Percentiles rank a stretch among this genome's conserved stretches.
phyloP scores from a whole-genome alignment of 2,329 filamentous ascomycete species.

The Colletotrichum sp. region DNA sequence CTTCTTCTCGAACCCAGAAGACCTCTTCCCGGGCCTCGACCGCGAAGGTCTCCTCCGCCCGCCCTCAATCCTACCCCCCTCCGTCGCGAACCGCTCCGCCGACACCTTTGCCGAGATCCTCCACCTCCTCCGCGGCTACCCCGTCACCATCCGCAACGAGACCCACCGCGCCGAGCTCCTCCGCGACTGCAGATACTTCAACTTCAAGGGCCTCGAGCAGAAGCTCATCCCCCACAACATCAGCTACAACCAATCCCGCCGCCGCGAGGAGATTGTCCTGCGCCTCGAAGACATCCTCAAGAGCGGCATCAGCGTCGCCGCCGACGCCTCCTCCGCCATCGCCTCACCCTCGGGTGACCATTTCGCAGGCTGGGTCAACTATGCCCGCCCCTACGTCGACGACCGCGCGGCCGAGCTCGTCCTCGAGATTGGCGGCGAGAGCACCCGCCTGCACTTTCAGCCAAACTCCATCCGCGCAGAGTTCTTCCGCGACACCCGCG shows the following conservation, averaged over 20 bases:
- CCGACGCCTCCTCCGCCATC: constrained; percentile 44
- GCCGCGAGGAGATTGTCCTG: constrained; percentile 77
- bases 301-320: constrained; percentile 74
- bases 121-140: constrained; percentile 83
- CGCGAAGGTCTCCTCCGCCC: constrained; percentile 81
- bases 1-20: constrained; percentile 81
- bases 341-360: constrained; percentile 29
- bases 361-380: constrained; percentile 67
- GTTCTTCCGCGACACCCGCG: constrained; percentile 75
- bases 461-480: constrained; percentile 57
- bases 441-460: constrained; percentile 60
- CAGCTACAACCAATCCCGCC: constrained; percentile 73
- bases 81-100: constrained; percentile 81
- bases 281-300: constrained; percentile 88
- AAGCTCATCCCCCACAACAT: constrained; percentile 80
- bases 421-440: constrained; percentile 77
- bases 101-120: constrained; percentile 84
- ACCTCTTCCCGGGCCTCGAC: constrained; percentile 86
- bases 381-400: constrained; percentile 87
- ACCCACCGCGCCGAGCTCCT: constrained; percentile 79
- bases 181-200: constrained; percentile 89
- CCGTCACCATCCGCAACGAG: constrained; percentile 76
- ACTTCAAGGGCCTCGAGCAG: constrained; percentile 91
- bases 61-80: constrained; percentile 83
- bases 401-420: constrained; percentile 75